These are phyloP conservation scores for Paramecium tetraurelia DNA, from an alignment of 73 alveolate species.

Conservation along the genomic window DNA sequence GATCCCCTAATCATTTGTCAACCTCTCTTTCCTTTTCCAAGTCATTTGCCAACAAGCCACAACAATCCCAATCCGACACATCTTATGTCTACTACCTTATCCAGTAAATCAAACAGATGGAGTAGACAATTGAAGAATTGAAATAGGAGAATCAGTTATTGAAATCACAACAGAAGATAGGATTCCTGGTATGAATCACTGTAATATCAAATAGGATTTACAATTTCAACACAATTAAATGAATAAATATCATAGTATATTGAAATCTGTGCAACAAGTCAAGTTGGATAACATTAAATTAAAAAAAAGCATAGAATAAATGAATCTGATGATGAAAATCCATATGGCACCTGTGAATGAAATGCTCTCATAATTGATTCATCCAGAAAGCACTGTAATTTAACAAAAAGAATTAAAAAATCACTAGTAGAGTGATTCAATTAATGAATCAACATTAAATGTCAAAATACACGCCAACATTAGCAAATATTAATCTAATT, in stretches of 20 bases:
- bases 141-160: background rate
- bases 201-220: background rate
- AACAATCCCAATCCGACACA: background rate
- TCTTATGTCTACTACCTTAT: background rate
- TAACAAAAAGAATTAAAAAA: background rate
- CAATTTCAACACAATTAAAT: background rate
- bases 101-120: background rate
- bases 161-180: background rate
- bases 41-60: background rate
- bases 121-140: background rate
- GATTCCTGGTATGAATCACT: background rate
- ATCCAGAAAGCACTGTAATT: background rate
- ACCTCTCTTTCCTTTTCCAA: background rate
- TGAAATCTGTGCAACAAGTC: background rate
- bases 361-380: background rate
- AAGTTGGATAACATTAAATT: background rate
- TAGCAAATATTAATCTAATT: background rate
- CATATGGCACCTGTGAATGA: background rate
- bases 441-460: background rate
- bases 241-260: background rate
- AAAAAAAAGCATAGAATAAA: background rate
- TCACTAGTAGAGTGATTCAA: background rate
- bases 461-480: background rate
- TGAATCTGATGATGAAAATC: background rate
- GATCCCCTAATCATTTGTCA: background rate